Evolutionary conservation across 768 basidiomycete genomes (phyloP), one percentile per base, ranked within the genome.

Genomic region (Suillus brevipes): DNA sequence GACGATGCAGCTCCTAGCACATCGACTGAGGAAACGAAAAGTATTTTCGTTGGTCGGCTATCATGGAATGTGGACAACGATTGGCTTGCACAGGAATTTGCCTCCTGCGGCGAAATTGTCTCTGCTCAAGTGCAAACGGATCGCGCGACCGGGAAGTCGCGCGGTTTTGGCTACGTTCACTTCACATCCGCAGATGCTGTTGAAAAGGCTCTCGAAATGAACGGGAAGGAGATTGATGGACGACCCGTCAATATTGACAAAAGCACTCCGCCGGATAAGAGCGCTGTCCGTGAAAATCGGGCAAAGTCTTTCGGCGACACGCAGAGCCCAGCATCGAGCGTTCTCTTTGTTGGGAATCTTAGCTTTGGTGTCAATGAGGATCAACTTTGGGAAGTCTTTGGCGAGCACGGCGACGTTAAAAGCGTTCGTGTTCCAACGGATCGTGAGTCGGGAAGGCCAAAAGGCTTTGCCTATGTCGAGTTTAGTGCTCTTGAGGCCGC

Each of bases 31-130:
- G 83, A 87, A 64, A 81, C 82, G 18, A 89, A 83, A 71, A 89
- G 90, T 45, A 85, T 98, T 70, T 99, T 96, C 73, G 94, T 99
- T 69, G 97, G 97, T 62, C 85, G 86, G 65, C 85, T 99, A 53
- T 96, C 94, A 14, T 99, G 96, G 96, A 93, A 92, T 75, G 91
- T 99, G 67, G 97, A 98, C 81, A 91, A 94, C 75, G 97, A 98
- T 78, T 92, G 94, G 84, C 88, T 99, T 67, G 87, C 90, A 58
- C 85, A 89, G 76, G 97, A 98, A 77, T 98, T 99, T 69, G 87
- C 89, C 38, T 82, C 84, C 62, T 95, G 89, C 71, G 97, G 97
- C 60, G 92, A 96, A 79, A 87, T 99, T 71, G 85, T 88, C 66
- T 88, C 87, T n/a, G 95, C 94, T 7, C 88, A 85, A n/a, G 94